Base-by-base conservation (phyloP, 2,329 filamentous ascomycete genomes). In the Juglanconis sp. region DNA sequence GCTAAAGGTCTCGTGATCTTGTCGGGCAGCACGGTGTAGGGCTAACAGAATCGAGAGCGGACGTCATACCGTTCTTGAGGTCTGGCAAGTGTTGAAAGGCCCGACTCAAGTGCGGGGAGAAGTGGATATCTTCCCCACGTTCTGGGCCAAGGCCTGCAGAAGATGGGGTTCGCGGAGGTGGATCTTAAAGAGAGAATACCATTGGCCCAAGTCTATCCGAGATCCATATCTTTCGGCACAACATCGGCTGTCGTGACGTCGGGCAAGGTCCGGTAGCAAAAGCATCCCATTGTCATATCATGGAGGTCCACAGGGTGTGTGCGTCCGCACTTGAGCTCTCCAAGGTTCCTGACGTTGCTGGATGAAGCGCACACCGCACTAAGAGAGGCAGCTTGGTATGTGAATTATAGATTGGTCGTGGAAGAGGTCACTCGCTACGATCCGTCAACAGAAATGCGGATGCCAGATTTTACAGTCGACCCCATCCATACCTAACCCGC, bases 81-180 rank as follows among this genome's bases (percentile, higher is more conserved):
- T 42, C 10, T 10, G 38, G 38, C n/a, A 42, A 42, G 11, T 9
- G 4, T 56, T 11, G 46, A 56, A 48, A 30, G 53, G 53, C 42
- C 53, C 53, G 53, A 56, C 49, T 56, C 13, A n/a, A 40, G n/a
- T 56, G 53, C 53, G 53, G 53, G 44, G 53, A 17, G 44, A 32
- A 34, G 46, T 56, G 53, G 44, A 30, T 24, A 34, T 24, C 15
- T 48, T 30, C 53, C 53, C 46, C 53, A 49, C 30, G 13, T 4
- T n/a, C 17, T 36, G 4, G n/a, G 42, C 32, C 5, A 3, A 11
- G 5, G 9, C 15, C 8, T 9, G 5, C 5, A 42, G 13, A 46
- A 42, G 17, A 24, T 24, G 24, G 24, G 24, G 24, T 15, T 53
- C 24, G 52, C 36, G 52, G 52, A 53, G 52, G 38, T 30, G 38